phyloP scores from a whole-genome alignment of 306 rosid genomes.

The Acacia acuminata region DNA sequence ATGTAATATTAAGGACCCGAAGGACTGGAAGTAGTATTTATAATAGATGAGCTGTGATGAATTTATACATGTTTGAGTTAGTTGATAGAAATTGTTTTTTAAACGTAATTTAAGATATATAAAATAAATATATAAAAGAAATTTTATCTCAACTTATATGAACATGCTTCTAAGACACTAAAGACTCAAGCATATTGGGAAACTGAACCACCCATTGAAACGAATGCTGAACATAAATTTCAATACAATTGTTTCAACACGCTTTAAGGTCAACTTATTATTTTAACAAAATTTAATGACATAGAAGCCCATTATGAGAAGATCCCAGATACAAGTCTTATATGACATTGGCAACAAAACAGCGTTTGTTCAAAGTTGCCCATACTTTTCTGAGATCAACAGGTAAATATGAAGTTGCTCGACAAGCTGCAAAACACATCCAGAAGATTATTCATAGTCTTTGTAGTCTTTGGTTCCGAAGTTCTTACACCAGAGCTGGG shows the following conservation, averaged over 20 bases:
- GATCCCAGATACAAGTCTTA: slow-evolving; percentile 29
- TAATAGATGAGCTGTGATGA: not conserved
- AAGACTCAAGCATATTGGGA: not conserved
- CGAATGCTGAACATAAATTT: not conserved
- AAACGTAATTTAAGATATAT: accelerated
- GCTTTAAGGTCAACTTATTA: slow-evolving; percentile 39
- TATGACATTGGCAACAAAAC: slow-evolving; percentile 33
- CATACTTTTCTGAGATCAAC: slow-evolving; percentile 39
- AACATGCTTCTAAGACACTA: no score
- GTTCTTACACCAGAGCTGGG: slow-evolving; percentile 97
- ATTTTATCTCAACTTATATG: no score
- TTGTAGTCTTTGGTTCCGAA: slow-evolving; percentile 91
- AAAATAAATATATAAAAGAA: no score
- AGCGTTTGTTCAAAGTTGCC: slow-evolving; percentile 39
- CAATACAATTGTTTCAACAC: slow-evolving; percentile 22
- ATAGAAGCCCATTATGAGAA: slow-evolving; percentile 37
- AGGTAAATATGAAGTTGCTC: slow-evolving; percentile 24
- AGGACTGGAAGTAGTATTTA: no score
- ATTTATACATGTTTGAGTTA: no score
- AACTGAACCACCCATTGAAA: not conserved
- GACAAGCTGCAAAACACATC: slow-evolving; percentile 25
- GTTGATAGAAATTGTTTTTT: no score
- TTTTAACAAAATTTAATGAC: slow-evolving; percentile 29
- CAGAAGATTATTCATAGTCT: slow-evolving; percentile 55
- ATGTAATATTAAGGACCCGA: no score